Percentiles rank a stretch among this genome's conserved stretches.
phyloP scores from a whole-genome alignment of 2,329 filamentous ascomycete species.

The Lachnellula hyalina region DNA sequence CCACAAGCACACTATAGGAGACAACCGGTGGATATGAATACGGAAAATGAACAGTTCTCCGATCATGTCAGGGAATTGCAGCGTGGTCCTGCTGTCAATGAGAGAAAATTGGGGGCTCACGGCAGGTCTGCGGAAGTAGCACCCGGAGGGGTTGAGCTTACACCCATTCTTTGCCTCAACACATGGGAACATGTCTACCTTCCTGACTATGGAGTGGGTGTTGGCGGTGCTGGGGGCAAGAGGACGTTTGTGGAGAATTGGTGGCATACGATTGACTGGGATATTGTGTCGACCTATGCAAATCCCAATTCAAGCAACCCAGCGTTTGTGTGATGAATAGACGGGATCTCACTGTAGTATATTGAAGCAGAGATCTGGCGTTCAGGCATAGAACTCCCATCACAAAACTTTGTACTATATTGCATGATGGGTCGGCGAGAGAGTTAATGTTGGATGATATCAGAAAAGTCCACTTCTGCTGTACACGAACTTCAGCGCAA shows the following conservation, averaged over 20 bases:
- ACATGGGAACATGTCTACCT: constrained; percentile 96
- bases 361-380: constrained; percentile 16
- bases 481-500: background rate
- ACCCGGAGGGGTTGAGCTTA: constrained; percentile 62
- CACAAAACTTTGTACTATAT: constrained; percentile 20
- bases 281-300: constrained; percentile 49
- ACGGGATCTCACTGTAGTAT: constrained; percentile 13
- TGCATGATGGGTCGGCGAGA: constrained; percentile 17
- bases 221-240: constrained; percentile 64
- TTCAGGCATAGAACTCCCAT: constrained; percentile 11
- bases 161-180: constrained; percentile 83
- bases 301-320: background rate
- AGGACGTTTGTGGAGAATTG: constrained; percentile 67
- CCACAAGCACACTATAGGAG: constrained; percentile 73
- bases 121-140: constrained; percentile 17
- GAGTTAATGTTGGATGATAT: constrained; percentile 6
- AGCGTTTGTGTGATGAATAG: background rate
- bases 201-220: constrained; percentile 65
- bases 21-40: constrained; percentile 66
- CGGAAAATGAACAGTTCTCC: constrained; percentile 37
- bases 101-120: constrained; percentile 32
- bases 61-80: constrained; percentile 36
- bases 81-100: constrained; percentile 31
- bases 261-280: constrained; percentile 89
- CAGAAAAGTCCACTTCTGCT: constrained; percentile 11